phyloP scores from a whole-genome alignment of 2,329 filamentous ascomycete species.

The Cladophialophora immunda region DNA sequence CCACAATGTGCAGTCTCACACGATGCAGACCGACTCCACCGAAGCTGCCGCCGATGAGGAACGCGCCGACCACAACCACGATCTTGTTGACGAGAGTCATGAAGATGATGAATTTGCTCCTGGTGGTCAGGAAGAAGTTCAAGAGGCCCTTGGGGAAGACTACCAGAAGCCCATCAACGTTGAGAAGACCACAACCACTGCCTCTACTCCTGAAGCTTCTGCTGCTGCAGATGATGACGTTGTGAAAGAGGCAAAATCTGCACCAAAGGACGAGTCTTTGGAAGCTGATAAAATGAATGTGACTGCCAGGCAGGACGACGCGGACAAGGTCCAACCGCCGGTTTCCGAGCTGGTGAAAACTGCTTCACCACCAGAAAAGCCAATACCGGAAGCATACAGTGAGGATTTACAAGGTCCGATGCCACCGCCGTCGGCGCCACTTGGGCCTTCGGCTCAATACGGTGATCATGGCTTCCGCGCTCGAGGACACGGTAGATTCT shows the following conservation, averaged over 20 bases:
- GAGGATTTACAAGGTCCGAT: constrained; percentile 41
- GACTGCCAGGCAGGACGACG: constrained; percentile 8
- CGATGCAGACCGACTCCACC: constrained; percentile 13
- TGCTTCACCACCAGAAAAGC: constrained; percentile 28
- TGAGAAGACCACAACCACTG: constrained; percentile 24
- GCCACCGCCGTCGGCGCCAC: constrained; percentile 44
- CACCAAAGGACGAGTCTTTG: constrained; percentile 18
- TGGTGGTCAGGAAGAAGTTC: constrained; percentile 47
- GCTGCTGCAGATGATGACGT: constrained; percentile 16
- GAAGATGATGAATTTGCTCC: constrained; percentile 48
- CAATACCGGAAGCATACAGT: constrained; percentile 40
- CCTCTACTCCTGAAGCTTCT: constrained; percentile 18
- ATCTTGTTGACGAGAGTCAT: constrained; percentile 33
- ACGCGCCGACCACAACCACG: constrained; percentile 23
- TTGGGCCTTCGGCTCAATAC: constrained; percentile 44
- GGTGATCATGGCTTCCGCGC: constrained; percentile 38
- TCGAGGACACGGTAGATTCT: constrained; percentile 55
- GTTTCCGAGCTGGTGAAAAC: constrained; percentile 1
- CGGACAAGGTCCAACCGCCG: constrained; percentile 5
- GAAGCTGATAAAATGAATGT: constrained; percentile 19
- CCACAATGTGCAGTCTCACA: constrained; percentile 24
- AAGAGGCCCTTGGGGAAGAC: constrained; percentile 42
- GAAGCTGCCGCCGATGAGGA: constrained; percentile 33
- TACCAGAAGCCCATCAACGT: constrained; percentile 30
- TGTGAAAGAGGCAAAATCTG: constrained; percentile 25